Conservation (phyloP, 192 early-diverging fungal genomes). For the Gonapodya sp. region DNA sequence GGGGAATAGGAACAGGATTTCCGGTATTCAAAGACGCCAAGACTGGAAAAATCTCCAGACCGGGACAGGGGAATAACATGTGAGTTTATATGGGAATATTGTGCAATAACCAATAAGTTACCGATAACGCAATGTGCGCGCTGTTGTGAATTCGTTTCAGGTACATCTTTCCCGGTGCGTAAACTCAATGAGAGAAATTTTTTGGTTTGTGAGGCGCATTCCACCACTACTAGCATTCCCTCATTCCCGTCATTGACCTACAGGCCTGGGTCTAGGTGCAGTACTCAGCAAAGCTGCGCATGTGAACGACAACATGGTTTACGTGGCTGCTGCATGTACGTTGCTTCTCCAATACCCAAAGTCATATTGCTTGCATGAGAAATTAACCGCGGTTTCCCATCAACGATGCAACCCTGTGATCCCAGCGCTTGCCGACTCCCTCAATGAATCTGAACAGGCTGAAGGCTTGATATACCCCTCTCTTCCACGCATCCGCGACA, state of each 20-base stretch:
- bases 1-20: slow-evolving; percentile 68
- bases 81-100: background rate
- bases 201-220: no score
- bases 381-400: background rate
- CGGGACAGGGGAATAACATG: slow-evolving; percentile 20
- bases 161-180: slow-evolving; percentile 63
- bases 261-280: slow-evolving; percentile 73
- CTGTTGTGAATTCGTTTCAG: background rate
- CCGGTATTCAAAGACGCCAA: slow-evolving; percentile 61
- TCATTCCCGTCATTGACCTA: no score
- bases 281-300: slow-evolving; percentile 55
- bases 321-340: slow-evolving; percentile 56
- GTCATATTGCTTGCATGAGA: background rate
- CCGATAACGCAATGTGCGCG: no score
- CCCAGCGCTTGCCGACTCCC: slow-evolving; percentile 55
- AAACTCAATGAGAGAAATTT: background rate
- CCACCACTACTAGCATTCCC: no score
- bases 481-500: slow-evolving; percentile 75
- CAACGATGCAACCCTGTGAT: background rate
- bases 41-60: slow-evolving; percentile 34
- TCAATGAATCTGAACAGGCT: slow-evolving; percentile 57
- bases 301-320: slow-evolving; percentile 77
- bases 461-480: slow-evolving; percentile 74
- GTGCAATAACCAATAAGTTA: background rate
- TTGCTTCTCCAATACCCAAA: no score